Evolutionary conservation across 176 grass and related monocot genomes (phyloP), one percentile per base, ranked within the genome.

Genomic region (Cenchrus fungigraminus): DNA sequence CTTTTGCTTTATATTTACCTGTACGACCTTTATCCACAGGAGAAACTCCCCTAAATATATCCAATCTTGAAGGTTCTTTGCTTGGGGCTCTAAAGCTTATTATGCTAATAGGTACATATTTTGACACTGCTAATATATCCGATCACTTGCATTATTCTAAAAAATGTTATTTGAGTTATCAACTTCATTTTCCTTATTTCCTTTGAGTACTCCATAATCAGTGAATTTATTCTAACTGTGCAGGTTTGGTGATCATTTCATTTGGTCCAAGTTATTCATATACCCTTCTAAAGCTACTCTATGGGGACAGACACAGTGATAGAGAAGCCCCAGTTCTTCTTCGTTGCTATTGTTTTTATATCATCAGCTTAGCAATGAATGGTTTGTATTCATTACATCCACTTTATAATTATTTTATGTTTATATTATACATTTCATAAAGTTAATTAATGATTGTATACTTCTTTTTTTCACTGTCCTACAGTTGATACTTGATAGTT

Each of bases 201-300:
- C 11, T 86, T 55, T 25, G 13, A 6, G 51, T 57, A 57, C n/a
- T 57, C 40, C 65, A 70, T 19, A 58, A 19, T 58, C 34, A 82
- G 4, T 68, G 59, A 61, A 65, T 49, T 74, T 51, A 74, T 83
- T 81, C 12, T 84, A 86, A 66, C 76, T 85, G 72, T 84, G 43
- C 87, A 99, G 97, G 97, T 73, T 74, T 96, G 53, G 78, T 98
- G 78, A 94, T 96, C 63, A 84, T 99, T 64, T 89, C 91, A 79
- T 99, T 99, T 92, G 97, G 97, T 85, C 97, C 97, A 83, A 99
- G 93, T 74, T 99, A 96, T 88, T 99, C 97, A 89, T 99, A 99
- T 84, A 87, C 91, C 22, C 83, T 99, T 64, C 77, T 99, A 65
- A 99, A 91, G 68, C 50, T 99, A 84, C 87, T 95, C 14, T 98